Evolutionary conservation across 2,329 filamentous ascomycete species (phyloP).

Genomic region (Leptodontidium sp.): DNA sequence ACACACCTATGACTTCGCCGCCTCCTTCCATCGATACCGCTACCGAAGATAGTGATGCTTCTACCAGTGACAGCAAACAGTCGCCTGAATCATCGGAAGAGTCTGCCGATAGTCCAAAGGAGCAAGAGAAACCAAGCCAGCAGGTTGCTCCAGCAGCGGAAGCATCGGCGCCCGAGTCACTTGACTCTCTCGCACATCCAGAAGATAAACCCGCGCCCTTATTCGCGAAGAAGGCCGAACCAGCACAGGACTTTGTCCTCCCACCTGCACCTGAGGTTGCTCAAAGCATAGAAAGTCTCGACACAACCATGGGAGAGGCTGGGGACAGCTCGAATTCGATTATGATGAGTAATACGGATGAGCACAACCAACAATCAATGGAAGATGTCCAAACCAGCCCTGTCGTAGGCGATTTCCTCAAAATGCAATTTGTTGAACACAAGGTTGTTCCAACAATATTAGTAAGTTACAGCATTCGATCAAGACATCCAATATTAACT

Average conservation of each 20-base stretch:
- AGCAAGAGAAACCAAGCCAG: slow-evolving; percentile 30
- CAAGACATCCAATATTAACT: slow-evolving; percentile 30
- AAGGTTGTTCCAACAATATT: slow-evolving; percentile 94
- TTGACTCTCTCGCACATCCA: slow-evolving; percentile 60
- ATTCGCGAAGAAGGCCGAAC: slow-evolving; percentile 56
- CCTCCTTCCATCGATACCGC: slow-evolving; percentile 34
- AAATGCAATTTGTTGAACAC: slow-evolving; percentile 96
- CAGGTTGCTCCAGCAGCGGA: slow-evolving; percentile 20
- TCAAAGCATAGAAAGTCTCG: slow-evolving; percentile 39
- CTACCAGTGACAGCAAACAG: slow-evolving; percentile 30
- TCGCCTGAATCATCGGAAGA: slow-evolving; percentile 41
- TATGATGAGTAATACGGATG: slow-evolving; percentile 42
- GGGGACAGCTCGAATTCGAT: slow-evolving; percentile 44
- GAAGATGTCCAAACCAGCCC: slow-evolving; percentile 52
- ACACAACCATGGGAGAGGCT: slow-evolving; percentile 47
- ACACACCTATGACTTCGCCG: slow-evolving; percentile 41
- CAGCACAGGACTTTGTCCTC: slow-evolving; percentile 24
- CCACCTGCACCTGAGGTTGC: slow-evolving; percentile 37
- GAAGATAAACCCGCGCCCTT: slow-evolving; percentile 76
- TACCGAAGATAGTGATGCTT: slow-evolving; percentile 31
- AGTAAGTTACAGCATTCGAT: slow-evolving; percentile 60
- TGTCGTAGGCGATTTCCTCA: slow-evolving; percentile 92
- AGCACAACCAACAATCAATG: slow-evolving; percentile 33
- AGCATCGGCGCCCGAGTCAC: slow-evolving; percentile 16
- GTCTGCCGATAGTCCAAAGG: slow-evolving; percentile 30